These are phyloP conservation scores for Pseudonitzschia pungens DNA, from an alignment of 108 stramenopile species.

Conservation along the genomic window DNA sequence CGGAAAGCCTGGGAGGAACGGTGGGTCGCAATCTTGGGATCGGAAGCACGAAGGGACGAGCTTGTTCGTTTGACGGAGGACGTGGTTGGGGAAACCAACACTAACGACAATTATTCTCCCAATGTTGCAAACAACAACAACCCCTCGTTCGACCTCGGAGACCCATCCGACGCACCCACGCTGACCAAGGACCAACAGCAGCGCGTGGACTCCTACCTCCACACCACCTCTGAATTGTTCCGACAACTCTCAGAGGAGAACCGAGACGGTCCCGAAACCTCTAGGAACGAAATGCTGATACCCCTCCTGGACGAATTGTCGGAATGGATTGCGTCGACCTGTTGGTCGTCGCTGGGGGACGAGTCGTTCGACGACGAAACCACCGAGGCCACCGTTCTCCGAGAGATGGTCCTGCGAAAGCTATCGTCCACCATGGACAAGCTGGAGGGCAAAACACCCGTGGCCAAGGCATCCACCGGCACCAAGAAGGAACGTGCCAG, in stretches of 20 bases:
- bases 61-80: not conserved
- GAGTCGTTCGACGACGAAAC: not conserved
- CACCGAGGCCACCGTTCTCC: constrained; percentile 13
- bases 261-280: not conserved
- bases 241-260: constrained; percentile 3
- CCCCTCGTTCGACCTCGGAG: not conserved
- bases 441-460: constrained; percentile 10
- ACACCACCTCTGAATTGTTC: constrained; percentile 11
- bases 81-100: not conserved
- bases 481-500: not conserved
- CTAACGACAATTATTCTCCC: too few species aligned
- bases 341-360: constrained; percentile 11
- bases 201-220: not conserved
- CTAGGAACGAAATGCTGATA: not conserved
- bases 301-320: constrained; percentile 13
- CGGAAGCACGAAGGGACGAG: not conserved
- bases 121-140: not conserved
- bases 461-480: not conserved
- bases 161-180: not conserved
- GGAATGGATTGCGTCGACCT: constrained; percentile 8
- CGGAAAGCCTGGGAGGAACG: not conserved
- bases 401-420: constrained; percentile 53
- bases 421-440: constrained; percentile 37
- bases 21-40: not conserved
- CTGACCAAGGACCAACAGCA: constrained; percentile 2